Conservation (phyloP, 495 filamentous ascomycete species). For the Aspergillus asperescens region DNA sequence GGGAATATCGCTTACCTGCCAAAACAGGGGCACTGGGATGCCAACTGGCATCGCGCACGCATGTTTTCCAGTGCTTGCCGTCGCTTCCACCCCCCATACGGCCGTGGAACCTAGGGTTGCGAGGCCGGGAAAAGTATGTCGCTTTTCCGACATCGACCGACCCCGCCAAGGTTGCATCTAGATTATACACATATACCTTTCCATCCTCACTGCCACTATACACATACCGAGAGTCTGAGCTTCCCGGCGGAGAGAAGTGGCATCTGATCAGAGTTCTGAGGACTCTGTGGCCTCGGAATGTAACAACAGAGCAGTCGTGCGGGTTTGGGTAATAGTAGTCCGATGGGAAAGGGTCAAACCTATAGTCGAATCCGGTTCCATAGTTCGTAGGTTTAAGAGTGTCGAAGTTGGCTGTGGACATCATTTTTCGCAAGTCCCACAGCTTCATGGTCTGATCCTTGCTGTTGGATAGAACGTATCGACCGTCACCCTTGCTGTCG, state of each 20-base stretch:
- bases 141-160: slow-evolving; percentile 70
- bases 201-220: slow-evolving; percentile 88
- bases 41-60: slow-evolving; percentile 92
- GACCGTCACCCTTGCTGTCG: slow-evolving; percentile 92
- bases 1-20: slow-evolving; percentile 57
- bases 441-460: slow-evolving; percentile 98
- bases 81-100: slow-evolving; percentile 14
- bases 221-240: slow-evolving; percentile 87
- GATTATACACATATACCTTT: slow-evolving; percentile 83
- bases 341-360: slow-evolving; percentile 62
- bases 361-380: slow-evolving; percentile 79
- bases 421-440: slow-evolving; percentile 87
- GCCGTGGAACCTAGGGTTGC: slow-evolving; percentile 39
- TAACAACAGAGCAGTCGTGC: slow-evolving; percentile 86
- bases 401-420: slow-evolving; percentile 61
- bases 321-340: slow-evolving; percentile 70
- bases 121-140: slow-evolving; percentile 56
- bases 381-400: slow-evolving; percentile 48
- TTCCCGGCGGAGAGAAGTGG: slow-evolving; percentile 87
- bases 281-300: slow-evolving; percentile 84
- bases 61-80: slow-evolving; percentile 60
- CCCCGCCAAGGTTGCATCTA: slow-evolving; percentile 83
- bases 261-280: slow-evolving; percentile 87
- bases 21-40: slow-evolving; percentile 86
- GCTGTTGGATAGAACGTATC: slow-evolving; percentile 88